Base-by-base conservation (phyloP, 1,284 basidiomycete species). In the Apiotrichum sp. region DNA sequence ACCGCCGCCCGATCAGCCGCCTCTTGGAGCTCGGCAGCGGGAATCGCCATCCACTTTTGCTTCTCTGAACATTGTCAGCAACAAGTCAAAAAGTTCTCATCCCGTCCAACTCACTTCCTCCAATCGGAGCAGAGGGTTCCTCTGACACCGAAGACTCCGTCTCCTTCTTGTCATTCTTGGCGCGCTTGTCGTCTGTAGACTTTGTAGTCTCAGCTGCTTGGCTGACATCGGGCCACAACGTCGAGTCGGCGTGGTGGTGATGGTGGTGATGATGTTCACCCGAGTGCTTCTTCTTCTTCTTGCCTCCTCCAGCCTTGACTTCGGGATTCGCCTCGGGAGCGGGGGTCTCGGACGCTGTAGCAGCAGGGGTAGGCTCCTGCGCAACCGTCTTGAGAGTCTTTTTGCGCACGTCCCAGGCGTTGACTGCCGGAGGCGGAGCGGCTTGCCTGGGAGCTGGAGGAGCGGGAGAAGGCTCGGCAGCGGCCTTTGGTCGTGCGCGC, bases 21-120 rank as follows among this genome's bases (percentile, higher is more conserved):
- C 31, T 74, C 74, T 34, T 74, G 69, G n/a, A 77, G 63, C 54
- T 77, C 75, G 0, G 68, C 59, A 2, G 73, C 71, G 3, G 76
- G 73, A 29, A 77, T 77, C 5, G 73, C 61, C 6, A 59, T 76
- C 76, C 76, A 77, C 61, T 76, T 76, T 33, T 64, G 67, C 63
- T 75, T 76, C 58, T 72, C 74, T 76, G 50, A 22, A 51, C 38
- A 33, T 38, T 31, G 33, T 53, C 29, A 38, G 11, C 13, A 22
- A 14, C 22, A 22, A 22, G 22, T 22, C 22, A 22, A 22, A 22
- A 22, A 22, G 3, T 11, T 22, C 22, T 22, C 22, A 22, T 22
- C 22, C 22, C 22, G 22, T 22, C 22, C 11, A 9, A 65, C 64
- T 65, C 52, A 67, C 69, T 69, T 36, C 65, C 62, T 35, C 43